phyloP scores from a whole-genome alignment of 2,329 filamentous ascomycete species.

The Cladophialophora carrionii region DNA sequence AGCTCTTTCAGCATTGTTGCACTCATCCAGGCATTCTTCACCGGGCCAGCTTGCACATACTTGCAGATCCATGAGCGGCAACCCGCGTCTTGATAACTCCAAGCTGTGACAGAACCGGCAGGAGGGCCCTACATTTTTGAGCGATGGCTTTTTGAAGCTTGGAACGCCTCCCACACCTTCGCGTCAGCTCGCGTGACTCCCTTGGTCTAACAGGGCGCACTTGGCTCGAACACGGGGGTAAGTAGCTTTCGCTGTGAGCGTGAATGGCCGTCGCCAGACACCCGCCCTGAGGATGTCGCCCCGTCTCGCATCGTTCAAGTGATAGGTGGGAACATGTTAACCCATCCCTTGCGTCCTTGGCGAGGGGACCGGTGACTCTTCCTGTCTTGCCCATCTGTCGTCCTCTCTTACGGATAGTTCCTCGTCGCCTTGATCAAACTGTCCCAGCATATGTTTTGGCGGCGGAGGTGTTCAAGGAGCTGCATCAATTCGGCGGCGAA shows the following conservation, averaged over 20 bases:
- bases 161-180: not conserved
- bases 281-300: not conserved
- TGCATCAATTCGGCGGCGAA: not conserved
- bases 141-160: not conserved
- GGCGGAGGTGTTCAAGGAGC: not conserved
- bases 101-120: not conserved
- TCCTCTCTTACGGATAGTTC: not conserved
- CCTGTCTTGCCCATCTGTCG: not conserved
- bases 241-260: not conserved
- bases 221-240: not conserved
- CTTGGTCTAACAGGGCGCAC: not conserved
- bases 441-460: not conserved
- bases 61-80: not conserved
- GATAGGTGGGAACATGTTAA: not conserved
- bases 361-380: not conserved
- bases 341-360: conserved; percentile 1
- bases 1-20: not conserved
- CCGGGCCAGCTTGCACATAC: not conserved
- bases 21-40: not conserved
- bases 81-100: not conserved
- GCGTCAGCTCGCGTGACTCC: not conserved
- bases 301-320: not conserved
- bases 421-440: not conserved
- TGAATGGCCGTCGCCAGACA: not conserved
- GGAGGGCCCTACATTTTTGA: not conserved